phyloP scores from a whole-genome alignment of 352 stramenopile species.

The Ophiocytium majus region DNA sequence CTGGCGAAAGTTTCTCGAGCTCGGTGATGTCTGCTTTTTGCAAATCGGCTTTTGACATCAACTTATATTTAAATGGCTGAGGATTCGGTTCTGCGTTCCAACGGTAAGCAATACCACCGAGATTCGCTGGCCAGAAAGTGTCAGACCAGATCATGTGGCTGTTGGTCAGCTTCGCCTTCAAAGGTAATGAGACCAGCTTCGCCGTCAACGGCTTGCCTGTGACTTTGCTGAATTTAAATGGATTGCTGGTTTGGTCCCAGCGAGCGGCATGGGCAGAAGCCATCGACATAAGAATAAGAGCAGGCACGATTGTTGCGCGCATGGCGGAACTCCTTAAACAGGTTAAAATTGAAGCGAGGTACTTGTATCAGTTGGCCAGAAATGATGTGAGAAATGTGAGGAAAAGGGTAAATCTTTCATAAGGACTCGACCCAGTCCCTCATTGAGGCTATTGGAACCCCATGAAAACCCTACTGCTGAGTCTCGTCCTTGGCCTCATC shows the following conservation, averaged over 20 bases:
- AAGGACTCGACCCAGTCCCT: too few relatives aligned
- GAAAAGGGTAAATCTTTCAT: too few relatives aligned
- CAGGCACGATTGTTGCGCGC: too few relatives aligned
- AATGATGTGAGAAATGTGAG: too few relatives aligned
- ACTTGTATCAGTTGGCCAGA: too few relatives aligned
- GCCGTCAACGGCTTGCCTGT: neutral
- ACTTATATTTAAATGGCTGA: conserved; percentile 16
- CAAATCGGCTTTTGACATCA: neutral
- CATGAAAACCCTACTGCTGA: too few relatives aligned
- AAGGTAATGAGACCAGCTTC: neutral
- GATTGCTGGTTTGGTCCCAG: neutral
- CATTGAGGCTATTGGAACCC: too few relatives aligned
- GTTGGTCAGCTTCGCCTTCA: neutral
- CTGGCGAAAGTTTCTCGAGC: neutral
- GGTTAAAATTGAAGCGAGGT: too few relatives aligned
- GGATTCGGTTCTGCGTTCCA: conserved; percentile 10
- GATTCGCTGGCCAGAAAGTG: neutral
- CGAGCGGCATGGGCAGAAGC: neutral
- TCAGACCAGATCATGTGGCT: neutral
- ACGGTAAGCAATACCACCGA: neutral
- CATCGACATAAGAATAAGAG: too few relatives aligned
- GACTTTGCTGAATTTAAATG: neutral
- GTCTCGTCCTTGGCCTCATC: too few relatives aligned
- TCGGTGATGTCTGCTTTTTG: neutral
- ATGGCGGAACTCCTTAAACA: too few relatives aligned